Evolutionary conservation across 129 eudicot species (phyloP).

Genomic region (Flaveria sonorensis): DNA sequence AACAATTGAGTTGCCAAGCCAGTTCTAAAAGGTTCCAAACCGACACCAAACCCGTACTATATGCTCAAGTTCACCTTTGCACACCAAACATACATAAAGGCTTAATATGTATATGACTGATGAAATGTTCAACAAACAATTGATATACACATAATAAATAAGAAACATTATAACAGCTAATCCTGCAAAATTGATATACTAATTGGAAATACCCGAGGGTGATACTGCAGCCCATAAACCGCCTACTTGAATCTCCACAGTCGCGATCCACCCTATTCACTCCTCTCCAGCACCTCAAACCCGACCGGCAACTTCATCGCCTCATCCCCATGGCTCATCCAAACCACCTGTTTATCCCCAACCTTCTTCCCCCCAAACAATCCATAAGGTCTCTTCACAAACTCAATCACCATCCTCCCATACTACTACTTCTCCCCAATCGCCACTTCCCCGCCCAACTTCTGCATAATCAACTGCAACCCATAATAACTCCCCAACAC

Average conservation of each 20-base stretch:
- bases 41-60: background rate
- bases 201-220: constrained; percentile 79
- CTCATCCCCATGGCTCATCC: constrained; percentile 99
- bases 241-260: constrained; percentile 56
- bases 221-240: constrained; percentile 88
- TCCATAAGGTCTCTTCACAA: constrained; percentile 42
- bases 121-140: background rate
- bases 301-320: constrained; percentile 73
- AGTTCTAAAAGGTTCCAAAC: background rate
- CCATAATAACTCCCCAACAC: constrained; percentile 91
- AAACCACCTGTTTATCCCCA: constrained; percentile 82
- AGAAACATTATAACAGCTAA: background rate
- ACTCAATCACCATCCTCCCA: constrained; percentile 64
- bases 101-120: background rate
- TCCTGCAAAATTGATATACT: background rate
- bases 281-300: constrained; percentile 78
- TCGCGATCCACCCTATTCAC: constrained; percentile 79
- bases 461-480: constrained; percentile 77
- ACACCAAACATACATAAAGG: too few relatives aligned
- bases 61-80: too few relatives aligned
- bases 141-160: background rate
- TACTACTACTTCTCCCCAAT: constrained; percentile 85
- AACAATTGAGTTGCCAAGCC: too few relatives aligned
- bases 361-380: constrained; percentile 50
- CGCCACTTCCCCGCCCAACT: constrained; percentile 75